Percentiles rank a stretch among this genome's conserved stretches.
phyloP scores from a whole-genome alignment of 2,329 filamentous ascomycete species.

The Scortechinia acanthostroma region DNA sequence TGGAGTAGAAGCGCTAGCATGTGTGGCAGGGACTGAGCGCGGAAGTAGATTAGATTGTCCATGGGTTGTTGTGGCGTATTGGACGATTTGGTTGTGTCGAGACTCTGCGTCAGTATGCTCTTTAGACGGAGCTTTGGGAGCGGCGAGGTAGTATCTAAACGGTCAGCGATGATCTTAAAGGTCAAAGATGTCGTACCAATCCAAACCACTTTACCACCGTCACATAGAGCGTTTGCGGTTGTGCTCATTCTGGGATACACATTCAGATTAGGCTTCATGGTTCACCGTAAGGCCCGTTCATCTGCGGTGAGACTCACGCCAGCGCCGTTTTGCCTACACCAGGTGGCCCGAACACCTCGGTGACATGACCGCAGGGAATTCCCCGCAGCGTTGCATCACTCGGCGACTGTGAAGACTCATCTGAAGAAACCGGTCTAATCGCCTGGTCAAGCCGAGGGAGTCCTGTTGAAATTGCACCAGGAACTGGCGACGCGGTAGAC shows the following conservation, averaged over 20 bases:
- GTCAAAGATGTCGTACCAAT: background rate
- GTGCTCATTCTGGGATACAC: background rate
- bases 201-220: background rate
- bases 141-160: background rate
- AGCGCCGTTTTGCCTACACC: background rate
- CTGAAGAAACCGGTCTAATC: background rate
- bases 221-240: background rate
- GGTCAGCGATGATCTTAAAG: background rate
- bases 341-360: conserved; percentile 1
- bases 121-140: background rate
- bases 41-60: background rate
- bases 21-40: background rate
- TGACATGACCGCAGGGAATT: background rate
- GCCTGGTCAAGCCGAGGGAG: background rate
- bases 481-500: background rate
- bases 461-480: background rate
- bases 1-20: background rate
- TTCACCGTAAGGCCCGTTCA: background rate
- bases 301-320: background rate
- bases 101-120: background rate
- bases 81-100: background rate
- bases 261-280: background rate
- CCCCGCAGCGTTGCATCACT: background rate
- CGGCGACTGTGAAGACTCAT: background rate
- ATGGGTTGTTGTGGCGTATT: background rate